Evolutionary conservation across 2,329 filamentous ascomycete species (phyloP).

Genomic region (Colletotrichum scovillei): DNA sequence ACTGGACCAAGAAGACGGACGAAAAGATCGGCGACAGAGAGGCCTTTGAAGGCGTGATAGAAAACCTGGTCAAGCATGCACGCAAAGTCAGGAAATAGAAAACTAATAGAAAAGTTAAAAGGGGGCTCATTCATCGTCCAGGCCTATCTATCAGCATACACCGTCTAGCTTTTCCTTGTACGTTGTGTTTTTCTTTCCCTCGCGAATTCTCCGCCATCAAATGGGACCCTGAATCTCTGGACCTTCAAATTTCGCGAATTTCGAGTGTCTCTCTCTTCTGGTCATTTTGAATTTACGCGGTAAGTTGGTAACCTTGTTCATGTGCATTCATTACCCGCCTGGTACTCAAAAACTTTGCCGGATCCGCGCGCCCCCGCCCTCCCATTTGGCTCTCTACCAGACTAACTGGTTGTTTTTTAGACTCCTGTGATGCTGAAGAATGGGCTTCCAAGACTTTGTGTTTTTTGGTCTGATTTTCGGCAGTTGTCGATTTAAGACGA

Average conservation of each 20-base stretch:
- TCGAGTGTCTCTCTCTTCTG: neutral
- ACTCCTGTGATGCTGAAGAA: conserved; percentile 35
- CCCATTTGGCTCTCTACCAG: conserved; percentile 28
- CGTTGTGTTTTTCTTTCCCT: conserved; percentile 9
- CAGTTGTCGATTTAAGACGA: conserved; percentile 49
- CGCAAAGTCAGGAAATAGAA: conserved; percentile 82
- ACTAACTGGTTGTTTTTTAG: conserved; percentile 25
- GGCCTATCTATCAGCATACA: conserved; percentile 35
- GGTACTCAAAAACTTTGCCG: conserved; percentile 28
- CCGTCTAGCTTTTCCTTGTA: conserved; percentile 21
- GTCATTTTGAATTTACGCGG: conserved; percentile 26
- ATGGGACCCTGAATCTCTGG: conserved; percentile 6
- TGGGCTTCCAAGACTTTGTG: conserved; percentile 25
- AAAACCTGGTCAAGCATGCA: conserved; percentile 93
- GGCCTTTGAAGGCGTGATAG: conserved; percentile 95
- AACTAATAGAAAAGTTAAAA: conserved; percentile 13
- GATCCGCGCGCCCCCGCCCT: neutral
- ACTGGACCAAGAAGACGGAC: conserved; percentile 88
- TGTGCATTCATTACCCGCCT: conserved; percentile 35
- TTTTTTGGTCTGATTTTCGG: conserved; percentile 9
- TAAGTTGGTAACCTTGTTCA: conserved; percentile 19
- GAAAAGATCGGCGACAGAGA: conserved; percentile 91
- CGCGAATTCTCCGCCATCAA: conserved; percentile 13
- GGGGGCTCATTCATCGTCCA: conserved; percentile 26
- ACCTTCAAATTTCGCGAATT: neutral